Evolutionary conservation across 768 basidiomycete species (phyloP).

Genomic region (Panellus pusillus): DNA sequence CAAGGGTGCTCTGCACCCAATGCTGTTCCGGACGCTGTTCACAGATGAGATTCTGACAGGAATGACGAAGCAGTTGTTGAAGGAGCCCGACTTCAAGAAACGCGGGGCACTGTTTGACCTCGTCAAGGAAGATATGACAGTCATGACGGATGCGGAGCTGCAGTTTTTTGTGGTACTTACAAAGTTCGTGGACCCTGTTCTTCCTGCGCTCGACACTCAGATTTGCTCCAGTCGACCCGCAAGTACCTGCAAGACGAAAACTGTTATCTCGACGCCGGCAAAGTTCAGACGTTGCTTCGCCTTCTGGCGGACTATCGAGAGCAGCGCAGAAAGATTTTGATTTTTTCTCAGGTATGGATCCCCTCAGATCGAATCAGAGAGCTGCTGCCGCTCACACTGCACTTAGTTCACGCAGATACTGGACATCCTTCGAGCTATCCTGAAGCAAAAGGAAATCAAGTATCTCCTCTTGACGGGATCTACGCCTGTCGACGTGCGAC

Average conservation of each 20-base stretch:
- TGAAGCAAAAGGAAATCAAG: conserved; percentile 69
- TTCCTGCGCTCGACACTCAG: conserved; percentile 1
- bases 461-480: conserved; percentile 88
- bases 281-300: conserved; percentile 70
- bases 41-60: conserved; percentile 71
- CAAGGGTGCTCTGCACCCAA: conserved; percentile 94
- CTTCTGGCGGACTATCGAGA: conserved; percentile 67
- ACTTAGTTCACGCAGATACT: conserved; percentile 91
- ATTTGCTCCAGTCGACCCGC: conserved; percentile 54
- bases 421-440: conserved; percentile 84
- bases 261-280: conserved; percentile 86
- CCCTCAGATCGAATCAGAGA: background rate
- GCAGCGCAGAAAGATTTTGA: conserved; percentile 78
- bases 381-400: background rate
- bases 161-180: conserved; percentile 85
- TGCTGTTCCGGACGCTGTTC: conserved; percentile 89
- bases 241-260: conserved; percentile 72
- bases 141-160: conserved; percentile 97
- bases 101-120: conserved; percentile 76
- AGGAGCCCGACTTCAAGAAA: conserved; percentile 90
- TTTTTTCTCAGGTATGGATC: conserved; percentile 85
- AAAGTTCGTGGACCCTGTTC: conserved; percentile 54
- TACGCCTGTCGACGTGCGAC: conserved; percentile 91
- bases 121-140: conserved; percentile 96
- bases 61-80: conserved; percentile 81